These are phyloP conservation scores for Gossypium stocksii DNA, from an alignment of 345 rosid genomes.

Conservation along the genomic window DNA sequence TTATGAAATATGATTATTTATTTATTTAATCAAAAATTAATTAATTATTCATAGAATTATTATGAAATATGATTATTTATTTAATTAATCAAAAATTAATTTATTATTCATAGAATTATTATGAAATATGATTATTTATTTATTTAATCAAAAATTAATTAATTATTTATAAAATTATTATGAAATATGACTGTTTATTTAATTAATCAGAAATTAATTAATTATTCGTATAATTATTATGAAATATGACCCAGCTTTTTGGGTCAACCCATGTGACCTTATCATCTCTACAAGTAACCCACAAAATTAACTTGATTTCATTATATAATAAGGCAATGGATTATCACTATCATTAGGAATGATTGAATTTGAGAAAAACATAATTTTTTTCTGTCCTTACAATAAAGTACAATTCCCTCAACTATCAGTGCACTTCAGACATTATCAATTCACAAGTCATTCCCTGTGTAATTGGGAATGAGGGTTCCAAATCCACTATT, in stretches of 20 bases:
- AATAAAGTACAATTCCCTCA: neutral
- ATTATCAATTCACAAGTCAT: neutral
- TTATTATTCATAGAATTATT: too few relatives aligned
- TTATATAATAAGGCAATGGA: neutral
- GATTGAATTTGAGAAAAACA: neutral
- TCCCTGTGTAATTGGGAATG: neutral
- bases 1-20: too few relatives aligned
- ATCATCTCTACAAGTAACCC: neutral
- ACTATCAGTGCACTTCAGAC: neutral
- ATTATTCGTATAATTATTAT: too few relatives aligned
- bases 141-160: too few relatives aligned
- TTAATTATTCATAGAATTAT: too few relatives aligned
- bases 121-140: too few relatives aligned
- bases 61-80: too few relatives aligned
- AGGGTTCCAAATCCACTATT: neutral
- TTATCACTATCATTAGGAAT: neutral
- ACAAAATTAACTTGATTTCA: neutral
- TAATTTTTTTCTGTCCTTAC: neutral
- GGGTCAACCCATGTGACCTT: conserved; percentile 34
- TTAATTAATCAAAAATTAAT: too few relatives aligned
- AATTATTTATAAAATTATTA: too few relatives aligned
- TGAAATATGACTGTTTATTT: too few relatives aligned
- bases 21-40: too few relatives aligned
- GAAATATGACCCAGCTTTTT: conserved; percentile 24
- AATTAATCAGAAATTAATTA: too few relatives aligned